Conservation (phyloP, 805 yeast species). For the Ogataea glucozyma region DNA sequence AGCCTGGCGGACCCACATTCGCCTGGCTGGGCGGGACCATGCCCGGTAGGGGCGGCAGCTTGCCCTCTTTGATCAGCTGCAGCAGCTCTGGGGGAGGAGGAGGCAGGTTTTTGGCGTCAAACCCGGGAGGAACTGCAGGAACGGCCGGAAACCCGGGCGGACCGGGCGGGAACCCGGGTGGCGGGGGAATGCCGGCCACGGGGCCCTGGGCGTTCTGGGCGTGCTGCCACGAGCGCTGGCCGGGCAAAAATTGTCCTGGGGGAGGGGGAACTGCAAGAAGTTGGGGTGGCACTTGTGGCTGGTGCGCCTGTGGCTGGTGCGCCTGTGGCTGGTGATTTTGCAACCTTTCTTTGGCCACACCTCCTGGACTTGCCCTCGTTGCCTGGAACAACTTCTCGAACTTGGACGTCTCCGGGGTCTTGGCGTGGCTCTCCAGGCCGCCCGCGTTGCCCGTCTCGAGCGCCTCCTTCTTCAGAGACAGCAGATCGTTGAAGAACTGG, state of each 20-base stretch:
- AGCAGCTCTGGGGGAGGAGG: conserved; percentile 34
- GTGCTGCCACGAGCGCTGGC: neutral
- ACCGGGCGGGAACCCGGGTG: too few species aligned
- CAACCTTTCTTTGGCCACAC: too few species aligned
- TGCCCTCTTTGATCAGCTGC: conserved; percentile 30
- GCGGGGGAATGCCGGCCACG: neutral
- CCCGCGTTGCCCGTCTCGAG: too few species aligned
- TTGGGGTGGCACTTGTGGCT: neutral
- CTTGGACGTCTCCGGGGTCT: conserved; percentile 21
- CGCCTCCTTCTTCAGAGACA: conserved; percentile 8
- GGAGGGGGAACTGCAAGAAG: neutral
- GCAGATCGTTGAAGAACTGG: conserved; percentile 25
- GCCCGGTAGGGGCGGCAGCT: conserved; percentile 32
- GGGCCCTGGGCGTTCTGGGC: neutral
- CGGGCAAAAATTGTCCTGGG: neutral
- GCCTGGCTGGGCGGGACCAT: conserved; percentile 20
- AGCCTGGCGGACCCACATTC: conserved; percentile 6
- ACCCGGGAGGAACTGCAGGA: conserved; percentile 17
- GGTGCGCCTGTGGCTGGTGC: neutral
- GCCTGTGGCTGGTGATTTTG: neutral
- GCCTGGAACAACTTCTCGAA: conserved; percentile 23
- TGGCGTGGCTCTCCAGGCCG: conserved; percentile 3
- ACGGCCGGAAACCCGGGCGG: conserved; percentile 8
- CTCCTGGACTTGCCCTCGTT: conserved; percentile 4
- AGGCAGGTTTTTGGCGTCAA: conserved; percentile 19